Percentiles rank a stretch among this genome's conserved stretches.
These are phyloP conservation scores for Rhodotorula glutinis DNA, from an alignment of 1,284 basidiomycete species.

Conservation along the genomic window DNA sequence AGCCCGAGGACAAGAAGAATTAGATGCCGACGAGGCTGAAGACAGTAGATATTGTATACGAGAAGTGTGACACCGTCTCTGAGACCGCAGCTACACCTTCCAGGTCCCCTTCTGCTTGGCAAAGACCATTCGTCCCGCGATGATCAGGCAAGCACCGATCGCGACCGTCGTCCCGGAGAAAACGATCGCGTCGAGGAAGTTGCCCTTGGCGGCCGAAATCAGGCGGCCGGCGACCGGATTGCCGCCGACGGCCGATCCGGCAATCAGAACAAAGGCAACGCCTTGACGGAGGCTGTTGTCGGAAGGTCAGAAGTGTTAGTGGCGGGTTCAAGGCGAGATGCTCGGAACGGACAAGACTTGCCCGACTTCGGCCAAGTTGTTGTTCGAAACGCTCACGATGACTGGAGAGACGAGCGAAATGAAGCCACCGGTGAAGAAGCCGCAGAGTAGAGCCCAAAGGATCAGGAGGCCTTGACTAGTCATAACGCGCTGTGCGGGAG, in stretches of 20 bases:
- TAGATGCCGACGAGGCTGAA: not conserved
- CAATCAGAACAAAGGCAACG: slow-evolving; percentile 39
- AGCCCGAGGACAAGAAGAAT: slow-evolving; percentile 9
- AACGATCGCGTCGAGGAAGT: slow-evolving; percentile 42
- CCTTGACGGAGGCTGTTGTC: slow-evolving; percentile 3
- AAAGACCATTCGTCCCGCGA: slow-evolving; percentile 31
- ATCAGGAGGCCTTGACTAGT: not conserved
- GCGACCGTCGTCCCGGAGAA: slow-evolving; percentile 37
- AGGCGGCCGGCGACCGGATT: slow-evolving; percentile 47
- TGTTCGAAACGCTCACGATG: slow-evolving; percentile 13
- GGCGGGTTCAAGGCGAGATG: too few species aligned
- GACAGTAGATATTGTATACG: too few species aligned
- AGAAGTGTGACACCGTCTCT: too few species aligned
- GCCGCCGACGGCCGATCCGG: slow-evolving; percentile 44
- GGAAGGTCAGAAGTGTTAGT: too few species aligned
- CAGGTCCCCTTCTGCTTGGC: slow-evolving; percentile 40
- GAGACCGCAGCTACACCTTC: slow-evolving; percentile 38
- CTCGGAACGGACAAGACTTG: not conserved
- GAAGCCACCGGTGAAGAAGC: slow-evolving; percentile 39
- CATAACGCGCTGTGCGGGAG: slow-evolving; percentile 3
- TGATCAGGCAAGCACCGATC: not conserved
- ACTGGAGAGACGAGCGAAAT: slow-evolving; percentile 24
- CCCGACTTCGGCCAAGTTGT: slow-evolving; percentile 25
- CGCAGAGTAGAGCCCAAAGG: slow-evolving; percentile 44
- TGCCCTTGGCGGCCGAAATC: slow-evolving; percentile 32